phyloP scores from a whole-genome alignment of 768 basidiomycete genomes.

The Arthromyces matolae region DNA sequence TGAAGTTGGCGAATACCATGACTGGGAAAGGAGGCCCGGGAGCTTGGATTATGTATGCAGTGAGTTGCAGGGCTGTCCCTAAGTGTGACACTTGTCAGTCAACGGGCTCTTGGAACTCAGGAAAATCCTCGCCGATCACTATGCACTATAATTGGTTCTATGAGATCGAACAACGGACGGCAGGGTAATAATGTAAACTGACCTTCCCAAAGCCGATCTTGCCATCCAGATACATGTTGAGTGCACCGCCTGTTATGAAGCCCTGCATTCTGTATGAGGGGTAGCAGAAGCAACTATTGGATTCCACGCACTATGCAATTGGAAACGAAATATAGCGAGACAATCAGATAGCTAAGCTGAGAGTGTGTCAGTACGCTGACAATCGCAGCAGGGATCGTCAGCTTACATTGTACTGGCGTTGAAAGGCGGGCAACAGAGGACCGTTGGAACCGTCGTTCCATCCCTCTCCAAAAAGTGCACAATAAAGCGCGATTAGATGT shows the following conservation, averaged over 20 bases:
- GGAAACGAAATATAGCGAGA: conserved; percentile 48
- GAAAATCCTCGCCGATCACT: conserved; percentile 16
- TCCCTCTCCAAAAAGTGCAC: conserved; percentile 40
- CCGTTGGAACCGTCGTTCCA: conserved; percentile 27
- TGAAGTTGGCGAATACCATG: conserved; percentile 39
- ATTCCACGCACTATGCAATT: conserved; percentile 24
- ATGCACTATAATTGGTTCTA: conserved; percentile 17
- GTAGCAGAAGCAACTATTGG: neutral
- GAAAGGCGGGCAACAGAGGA: conserved; percentile 24
- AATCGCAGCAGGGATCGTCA: neutral
- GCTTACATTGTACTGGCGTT: conserved; percentile 23
- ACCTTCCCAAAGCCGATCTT: conserved; percentile 48
- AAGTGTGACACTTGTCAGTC: neutral
- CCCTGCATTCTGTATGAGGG: conserved; percentile 30
- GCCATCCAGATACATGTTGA: conserved; percentile 46
- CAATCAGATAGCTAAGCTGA: conserved; percentile 42
- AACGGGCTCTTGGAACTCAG: neutral
- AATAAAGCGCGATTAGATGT: conserved; percentile 42
- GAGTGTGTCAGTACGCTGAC: neutral
- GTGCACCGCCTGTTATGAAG: conserved; percentile 41
- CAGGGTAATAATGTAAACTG: neutral
- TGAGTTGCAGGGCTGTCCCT: conserved; percentile 42
- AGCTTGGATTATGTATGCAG: conserved; percentile 41
- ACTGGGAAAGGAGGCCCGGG: conserved; percentile 51
- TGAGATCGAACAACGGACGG: neutral